Base-by-base conservation (phyloP, 495 filamentous ascomycete species). In the Aspergillus ellipticus region DNA sequence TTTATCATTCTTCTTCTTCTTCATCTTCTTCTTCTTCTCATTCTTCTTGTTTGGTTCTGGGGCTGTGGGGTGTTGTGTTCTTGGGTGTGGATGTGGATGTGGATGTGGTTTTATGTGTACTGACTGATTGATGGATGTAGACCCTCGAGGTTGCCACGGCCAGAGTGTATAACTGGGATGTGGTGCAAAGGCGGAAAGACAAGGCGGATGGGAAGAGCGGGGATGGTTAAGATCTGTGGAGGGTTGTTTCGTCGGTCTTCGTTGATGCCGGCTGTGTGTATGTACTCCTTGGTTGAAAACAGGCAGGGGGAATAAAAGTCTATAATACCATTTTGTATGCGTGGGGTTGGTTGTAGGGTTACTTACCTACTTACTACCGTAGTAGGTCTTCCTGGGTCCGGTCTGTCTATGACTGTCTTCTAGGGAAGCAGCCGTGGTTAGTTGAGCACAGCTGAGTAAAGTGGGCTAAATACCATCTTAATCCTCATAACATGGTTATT, bases 101-200 rank as follows among this genome's bases (percentile, higher is more conserved):
- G 9, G 6, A 42, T 3, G 19, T 20, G 42, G 42, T 11, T 24
- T 8, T 28, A 28, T 28, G 20, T 26, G 11, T 65, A 50, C 70
- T 77, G 49, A 78, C 56, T 20, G n/a, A 7, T 13, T 47, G 6
- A n/a, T 31, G 19, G 15, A 16, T 28, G 61, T 61, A 96, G 90
- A 98, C 94, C 0, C 82, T 98, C 73, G 94, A 98, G 72, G 94
- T 98, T 37, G 94, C 94, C 11, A 92, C 91, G 16, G 94, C 94
- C 19, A 79, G 95, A 53, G 89, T 98, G n/a, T 98, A 97, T 70
- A 98, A 98, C 69, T 97, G 93, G 90, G 94, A 98, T 66, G 89
- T 98, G 6, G 89, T 89, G 31, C 85, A 95, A 79, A 89, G 93
- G 71, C 77, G 94, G 55, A 96, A 95, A 80, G 93, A 96, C 54